Evolutionary conservation across 495 filamentous ascomycete species (phyloP).

Genomic region (Sabuloglossum arenarium): DNA sequence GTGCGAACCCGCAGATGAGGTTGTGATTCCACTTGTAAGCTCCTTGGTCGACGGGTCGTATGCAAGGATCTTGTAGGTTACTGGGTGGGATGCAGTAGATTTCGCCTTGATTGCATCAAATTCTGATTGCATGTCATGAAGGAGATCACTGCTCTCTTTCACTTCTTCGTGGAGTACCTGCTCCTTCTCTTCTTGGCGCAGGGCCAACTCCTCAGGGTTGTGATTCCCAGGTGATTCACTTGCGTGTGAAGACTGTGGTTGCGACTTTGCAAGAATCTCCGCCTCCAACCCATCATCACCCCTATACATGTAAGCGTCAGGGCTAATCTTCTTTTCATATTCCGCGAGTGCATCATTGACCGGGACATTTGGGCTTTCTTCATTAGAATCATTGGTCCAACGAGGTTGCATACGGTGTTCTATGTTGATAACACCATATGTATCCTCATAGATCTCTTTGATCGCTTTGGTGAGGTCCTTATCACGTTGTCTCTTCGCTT

Average conservation of each 20-base stretch:
- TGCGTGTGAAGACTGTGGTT: background rate
- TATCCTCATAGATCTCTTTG: slow-evolving; percentile 24
- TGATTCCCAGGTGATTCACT: background rate
- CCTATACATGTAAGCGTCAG: background rate
- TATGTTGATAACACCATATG: slow-evolving; percentile 23
- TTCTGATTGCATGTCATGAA: slow-evolving; percentile 1
- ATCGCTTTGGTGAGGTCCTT: slow-evolving; percentile 20
- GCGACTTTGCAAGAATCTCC: background rate
- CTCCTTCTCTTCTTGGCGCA: slow-evolving; percentile 1
- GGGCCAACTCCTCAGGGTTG: background rate
- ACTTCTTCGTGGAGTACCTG: slow-evolving; percentile 7
- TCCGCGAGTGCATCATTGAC: background rate
- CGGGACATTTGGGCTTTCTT: background rate
- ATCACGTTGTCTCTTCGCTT: slow-evolving; percentile 7
- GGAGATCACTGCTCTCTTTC: slow-evolving; percentile 3
- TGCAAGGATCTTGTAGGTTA: slow-evolving; percentile 48
- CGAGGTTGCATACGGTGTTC: slow-evolving; percentile 12
- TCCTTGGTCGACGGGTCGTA: slow-evolving; percentile 44
- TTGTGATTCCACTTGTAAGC: slow-evolving; percentile 39
- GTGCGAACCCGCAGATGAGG: slow-evolving; percentile 24
- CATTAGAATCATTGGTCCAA: background rate
- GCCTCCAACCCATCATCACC: background rate
- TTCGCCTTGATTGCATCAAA: slow-evolving; percentile 1
- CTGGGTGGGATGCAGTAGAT: slow-evolving; percentile 10
- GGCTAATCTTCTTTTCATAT: slow-evolving; percentile 1